Conservation (phyloP, 1,284 basidiomycete genomes). For the Trichosporon coremiiforme region DNA sequence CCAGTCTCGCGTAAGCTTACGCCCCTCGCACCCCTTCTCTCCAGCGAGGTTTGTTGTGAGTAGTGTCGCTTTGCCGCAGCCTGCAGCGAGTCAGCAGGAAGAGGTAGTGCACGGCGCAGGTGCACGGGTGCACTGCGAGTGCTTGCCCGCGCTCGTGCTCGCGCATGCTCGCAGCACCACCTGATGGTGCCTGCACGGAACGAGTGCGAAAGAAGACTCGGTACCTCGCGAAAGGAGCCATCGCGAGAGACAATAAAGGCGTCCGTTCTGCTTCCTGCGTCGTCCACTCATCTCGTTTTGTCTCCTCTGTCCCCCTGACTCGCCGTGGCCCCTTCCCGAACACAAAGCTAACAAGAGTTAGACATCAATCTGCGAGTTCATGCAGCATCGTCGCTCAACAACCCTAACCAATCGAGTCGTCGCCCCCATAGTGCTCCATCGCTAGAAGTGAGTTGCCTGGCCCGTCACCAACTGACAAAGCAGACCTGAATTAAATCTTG, state of each 20-base stretch:
- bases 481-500: constrained; percentile 30
- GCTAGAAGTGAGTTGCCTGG: constrained; percentile 30
- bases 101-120: not conserved
- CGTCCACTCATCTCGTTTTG: not conserved
- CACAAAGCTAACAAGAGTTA: not conserved
- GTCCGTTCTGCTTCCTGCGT: not conserved
- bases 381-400: constrained; percentile 32
- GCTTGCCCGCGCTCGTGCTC: not conserved
- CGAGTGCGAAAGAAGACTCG: not conserved
- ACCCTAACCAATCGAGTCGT: constrained; percentile 18
- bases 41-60: constrained; percentile 13
- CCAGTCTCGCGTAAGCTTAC: constrained; percentile 13
- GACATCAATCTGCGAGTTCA: constrained; percentile 31
- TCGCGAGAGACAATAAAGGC: not conserved
- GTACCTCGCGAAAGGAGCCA: too few relatives aligned
- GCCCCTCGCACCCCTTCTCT: constrained; percentile 9
- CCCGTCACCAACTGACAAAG: not conserved
- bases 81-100: not conserved
- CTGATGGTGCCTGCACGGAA: not conserved
- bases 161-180: not conserved
- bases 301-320: not conserved
- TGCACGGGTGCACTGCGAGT: not conserved
- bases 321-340: not conserved
- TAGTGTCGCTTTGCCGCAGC: not conserved
- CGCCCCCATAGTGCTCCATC: constrained; percentile 27